These are phyloP conservation scores for Pilobolus umbonatus DNA, from an alignment of 192 early-diverging fungal species.

Conservation along the genomic window DNA sequence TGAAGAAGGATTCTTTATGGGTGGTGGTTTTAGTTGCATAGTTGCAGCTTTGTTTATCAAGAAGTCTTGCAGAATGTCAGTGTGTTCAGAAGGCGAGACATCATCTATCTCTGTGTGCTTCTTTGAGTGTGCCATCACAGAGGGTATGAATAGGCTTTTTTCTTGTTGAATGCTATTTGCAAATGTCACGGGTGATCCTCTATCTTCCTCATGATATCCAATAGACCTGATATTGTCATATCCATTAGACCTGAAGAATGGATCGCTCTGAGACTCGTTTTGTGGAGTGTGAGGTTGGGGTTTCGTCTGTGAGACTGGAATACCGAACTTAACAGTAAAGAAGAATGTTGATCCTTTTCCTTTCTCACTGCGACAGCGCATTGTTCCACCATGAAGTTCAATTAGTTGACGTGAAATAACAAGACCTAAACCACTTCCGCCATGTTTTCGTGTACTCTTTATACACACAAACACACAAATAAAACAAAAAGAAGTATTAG, in stretches of 20 bases:
- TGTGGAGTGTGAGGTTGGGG: slow-evolving; percentile 44
- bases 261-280: slow-evolving; percentile 23
- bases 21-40: slow-evolving; percentile 24
- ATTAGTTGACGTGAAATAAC: slow-evolving; percentile 75
- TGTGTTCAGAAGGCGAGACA: not conserved
- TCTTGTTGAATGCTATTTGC: slow-evolving; percentile 1
- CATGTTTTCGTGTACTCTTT: slow-evolving; percentile 70
- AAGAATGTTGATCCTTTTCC: slow-evolving; percentile 71
- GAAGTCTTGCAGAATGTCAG: slow-evolving; percentile 16
- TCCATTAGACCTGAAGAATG: slow-evolving; percentile 23
- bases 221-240: not conserved
- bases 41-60: slow-evolving; percentile 26
- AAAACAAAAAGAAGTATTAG: not conserved
- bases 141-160: slow-evolving; percentile 17
- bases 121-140: slow-evolving; percentile 11
- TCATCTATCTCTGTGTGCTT: slow-evolving; percentile 7
- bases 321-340: slow-evolving; percentile 58
- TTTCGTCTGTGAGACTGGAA: slow-evolving; percentile 31
- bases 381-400: slow-evolving; percentile 72
- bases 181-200: not conserved
- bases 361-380: slow-evolving; percentile 64
- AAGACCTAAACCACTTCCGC: slow-evolving; percentile 81
- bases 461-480: not conserved
- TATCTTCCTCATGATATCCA: slow-evolving; percentile 3
- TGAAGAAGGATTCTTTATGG: not conserved